Conservation (phyloP, 495 filamentous ascomycete genomes). For the Tuber melanosporum region DNA sequence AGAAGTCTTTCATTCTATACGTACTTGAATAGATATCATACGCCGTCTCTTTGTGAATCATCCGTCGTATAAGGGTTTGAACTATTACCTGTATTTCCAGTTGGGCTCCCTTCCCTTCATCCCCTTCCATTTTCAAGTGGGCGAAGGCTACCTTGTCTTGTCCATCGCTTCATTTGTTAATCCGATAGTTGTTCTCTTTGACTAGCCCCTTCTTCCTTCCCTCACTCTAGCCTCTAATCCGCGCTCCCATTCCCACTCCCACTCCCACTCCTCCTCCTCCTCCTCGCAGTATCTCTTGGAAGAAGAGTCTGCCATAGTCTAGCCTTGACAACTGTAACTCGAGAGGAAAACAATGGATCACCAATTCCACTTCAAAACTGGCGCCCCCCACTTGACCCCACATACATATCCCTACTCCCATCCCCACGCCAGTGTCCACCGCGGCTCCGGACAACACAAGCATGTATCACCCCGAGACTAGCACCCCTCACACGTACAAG, state of each 20-base stretch:
- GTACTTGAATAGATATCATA: neutral
- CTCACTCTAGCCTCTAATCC: neutral
- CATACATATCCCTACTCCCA: neutral
- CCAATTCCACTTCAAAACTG: neutral
- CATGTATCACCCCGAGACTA: neutral
- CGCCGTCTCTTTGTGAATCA: neutral
- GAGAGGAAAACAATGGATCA: neutral
- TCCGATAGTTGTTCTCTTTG: neutral
- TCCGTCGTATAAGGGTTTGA: neutral
- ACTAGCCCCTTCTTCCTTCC: neutral
- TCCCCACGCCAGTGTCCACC: neutral
- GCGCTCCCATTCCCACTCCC: no score
- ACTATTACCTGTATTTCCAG: neutral
- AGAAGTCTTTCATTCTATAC: neutral
- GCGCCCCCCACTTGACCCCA: neutral
- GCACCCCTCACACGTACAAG: slow-evolving; percentile 4
- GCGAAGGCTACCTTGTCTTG: neutral
- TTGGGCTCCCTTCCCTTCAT: neutral
- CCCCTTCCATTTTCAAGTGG: neutral
- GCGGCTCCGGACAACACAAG: neutral
- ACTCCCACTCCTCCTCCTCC: neutral
- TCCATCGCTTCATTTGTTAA: neutral
- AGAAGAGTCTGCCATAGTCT: neutral
- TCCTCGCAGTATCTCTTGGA: slow-evolving; percentile 3
- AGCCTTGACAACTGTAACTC: neutral